Evolutionary conservation across 106 monocot species (phyloP), one percentile per base, ranked within the genome.

Genomic region (Posidonia australis): DNA sequence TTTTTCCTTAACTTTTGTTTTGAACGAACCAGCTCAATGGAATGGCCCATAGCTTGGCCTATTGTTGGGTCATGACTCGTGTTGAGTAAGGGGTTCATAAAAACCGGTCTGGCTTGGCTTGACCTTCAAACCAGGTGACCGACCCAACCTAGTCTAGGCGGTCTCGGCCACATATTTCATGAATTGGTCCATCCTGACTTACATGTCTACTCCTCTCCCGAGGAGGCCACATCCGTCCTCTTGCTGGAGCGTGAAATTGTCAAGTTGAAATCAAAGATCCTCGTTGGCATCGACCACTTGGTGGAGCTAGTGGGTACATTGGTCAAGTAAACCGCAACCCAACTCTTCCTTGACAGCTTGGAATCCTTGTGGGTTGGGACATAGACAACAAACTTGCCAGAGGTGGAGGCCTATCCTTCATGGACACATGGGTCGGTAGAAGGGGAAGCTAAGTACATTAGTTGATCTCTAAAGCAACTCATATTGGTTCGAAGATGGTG

Each of bases 161-260:
- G n/a, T n/a, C n/a, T n/a, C n/a, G n/a, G n/a, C n/a, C n/a, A n/a
- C n/a, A n/a, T n/a, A n/a, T n/a, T n/a, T n/a, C n/a, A n/a, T n/a
- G n/a, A n/a, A n/a, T n/a, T n/a, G n/a, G n/a, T n/a, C n/a, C n/a
- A n/a, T n/a, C n/a, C n/a, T n/a, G n/a, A n/a, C n/a, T n/a, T n/a
- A n/a, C n/a, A n/a, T n/a, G n/a, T n/a, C n/a, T n/a, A n/a, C 0
- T 13, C 22, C 12, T 56, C 31, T 14, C 77, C 79, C n/a, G 69
- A 73, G 5, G 94, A 96, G 7, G 94, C 86, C 44, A 86, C 94
- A 2, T 84, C 86, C 7, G 90, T 90, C 94, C 94, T 90, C 1
- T 41, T 16, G 9, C 90, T 86, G 23, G 89, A 89, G 18, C 90
- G 89, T 11, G 94, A 96, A 43, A 96, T 82, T 2, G 84, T 54